phyloP scores from a whole-genome alignment of 352 stramenopile genomes.

The Pythium brassicae region DNA sequence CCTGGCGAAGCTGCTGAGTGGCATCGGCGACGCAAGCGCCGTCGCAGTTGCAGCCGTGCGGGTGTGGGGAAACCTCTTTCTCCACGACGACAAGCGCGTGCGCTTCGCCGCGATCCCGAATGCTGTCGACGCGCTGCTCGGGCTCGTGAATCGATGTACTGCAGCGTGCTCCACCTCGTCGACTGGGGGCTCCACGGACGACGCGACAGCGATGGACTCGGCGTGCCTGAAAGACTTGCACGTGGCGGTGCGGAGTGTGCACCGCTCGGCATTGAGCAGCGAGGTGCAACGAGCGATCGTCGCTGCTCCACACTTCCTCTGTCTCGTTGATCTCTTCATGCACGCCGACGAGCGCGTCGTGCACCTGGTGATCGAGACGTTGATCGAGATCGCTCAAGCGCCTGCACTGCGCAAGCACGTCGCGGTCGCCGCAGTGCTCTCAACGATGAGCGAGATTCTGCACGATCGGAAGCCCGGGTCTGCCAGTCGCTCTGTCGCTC shows the following conservation, averaged over 20 bases:
- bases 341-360: slow-evolving; percentile 34
- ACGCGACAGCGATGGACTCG: too few species aligned
- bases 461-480: slow-evolving; percentile 16
- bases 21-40: slow-evolving; percentile 2
- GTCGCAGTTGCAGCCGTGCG: slow-evolving; percentile 30
- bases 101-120: slow-evolving; percentile 34
- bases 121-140: slow-evolving; percentile 35
- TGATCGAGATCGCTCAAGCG: slow-evolving; percentile 29
- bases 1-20: slow-evolving; percentile 31
- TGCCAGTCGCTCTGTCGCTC: slow-evolving; percentile 12
- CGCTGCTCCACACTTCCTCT: slow-evolving; percentile 35
- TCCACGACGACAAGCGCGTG: slow-evolving; percentile 50
- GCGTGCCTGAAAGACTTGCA: slow-evolving; percentile 25
- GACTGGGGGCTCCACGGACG: too few species aligned
- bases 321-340: slow-evolving; percentile 38
- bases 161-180: background rate
- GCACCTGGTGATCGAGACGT: slow-evolving; percentile 28
- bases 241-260: slow-evolving; percentile 21
- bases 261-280: slow-evolving; percentile 20
- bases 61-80: slow-evolving; percentile 63
- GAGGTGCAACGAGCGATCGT: slow-evolving; percentile 31
- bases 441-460: slow-evolving; percentile 30
- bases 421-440: slow-evolving; percentile 39
- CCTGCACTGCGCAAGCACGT: slow-evolving; percentile 23
- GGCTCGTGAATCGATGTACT: slow-evolving; percentile 23